Evolutionary conservation across 73 alveolate genomes (phyloP).

Genomic region (Tetrahymena malaccensis): DNA sequence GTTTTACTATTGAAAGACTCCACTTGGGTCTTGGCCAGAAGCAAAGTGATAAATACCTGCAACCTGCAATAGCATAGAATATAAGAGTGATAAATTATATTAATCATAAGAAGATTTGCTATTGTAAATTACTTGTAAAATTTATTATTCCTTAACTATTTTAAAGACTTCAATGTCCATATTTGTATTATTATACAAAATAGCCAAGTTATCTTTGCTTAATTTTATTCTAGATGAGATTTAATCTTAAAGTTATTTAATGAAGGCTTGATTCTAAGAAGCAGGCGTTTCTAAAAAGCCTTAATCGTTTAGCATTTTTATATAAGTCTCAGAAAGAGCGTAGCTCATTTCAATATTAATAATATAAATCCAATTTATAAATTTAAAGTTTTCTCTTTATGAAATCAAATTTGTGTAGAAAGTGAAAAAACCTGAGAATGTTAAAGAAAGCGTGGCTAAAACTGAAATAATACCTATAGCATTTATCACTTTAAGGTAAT

Average conservation of each 20-base stretch:
- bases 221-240: neutral
- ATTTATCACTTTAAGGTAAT: neutral
- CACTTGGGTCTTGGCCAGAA: neutral
- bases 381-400: neutral
- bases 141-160: neutral
- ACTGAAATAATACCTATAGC: neutral
- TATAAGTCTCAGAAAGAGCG: neutral
- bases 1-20: neutral
- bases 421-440: neutral
- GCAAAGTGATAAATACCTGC: neutral
- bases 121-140: neutral
- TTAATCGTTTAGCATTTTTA: neutral
- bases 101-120: neutral
- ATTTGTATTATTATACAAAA: neutral
- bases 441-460: neutral
- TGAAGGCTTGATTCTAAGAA: neutral
- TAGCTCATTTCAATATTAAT: neutral
- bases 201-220: neutral
- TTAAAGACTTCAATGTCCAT: neutral
- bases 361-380: neutral
- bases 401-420: neutral
- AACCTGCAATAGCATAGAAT: neutral
- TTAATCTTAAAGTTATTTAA: neutral
- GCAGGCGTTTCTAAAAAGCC: neutral
- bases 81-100: neutral